Base-by-base conservation (phyloP, 352 stramenopile species). In the Pythium pectinolyticum region DNA sequence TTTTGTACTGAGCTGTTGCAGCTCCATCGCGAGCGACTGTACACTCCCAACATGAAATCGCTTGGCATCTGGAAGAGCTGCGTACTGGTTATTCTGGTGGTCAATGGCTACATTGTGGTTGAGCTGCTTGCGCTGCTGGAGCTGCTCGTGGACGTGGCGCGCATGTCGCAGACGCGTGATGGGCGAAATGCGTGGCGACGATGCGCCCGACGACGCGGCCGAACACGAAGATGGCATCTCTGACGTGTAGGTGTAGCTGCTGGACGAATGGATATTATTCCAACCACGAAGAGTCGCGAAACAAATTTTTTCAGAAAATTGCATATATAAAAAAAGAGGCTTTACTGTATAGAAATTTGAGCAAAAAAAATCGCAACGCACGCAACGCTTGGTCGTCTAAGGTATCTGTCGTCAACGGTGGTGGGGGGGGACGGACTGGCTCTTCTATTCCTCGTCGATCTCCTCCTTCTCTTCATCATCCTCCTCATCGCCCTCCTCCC, bases 381-480 rank as follows among this genome's bases (percentile, higher is more conserved):
- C 43, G 43, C 43, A 50, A 50, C 43, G 43, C 31, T 50, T 50
- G 24, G 43, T 50, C 47, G 32, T 39, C 32, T 14, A 39, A 39
- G 40, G n/a, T n/a, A n/a, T n/a, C n/a, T n/a, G n/a, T n/a, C n/a
- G n/a, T n/a, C n/a, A n/a, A n/a, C n/a, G n/a, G n/a, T n/a, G n/a
- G n/a, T 20, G 34, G n/a, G 22, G 20, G 15, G 17, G 10, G 17
- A 15, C 43, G 12, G 43, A 15, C 24, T n/a, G n/a, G n/a, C 43
- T 50, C 34, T 45, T 62, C 49, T 77, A 63, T 72, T 69, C 63
- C 57, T 69, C 75, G 46, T 80, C 70, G 27, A 64, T 61, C 57
- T 72, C 61, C 17, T 79, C 68, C 31, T 75, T 64, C 3, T 82
- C 60, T 2, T 80, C 58, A 52, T 52, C 47, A 22, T 69, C 50